These are phyloP conservation scores for Ogataea henricii DNA, from an alignment of 805 yeast species.

Conservation along the genomic window DNA sequence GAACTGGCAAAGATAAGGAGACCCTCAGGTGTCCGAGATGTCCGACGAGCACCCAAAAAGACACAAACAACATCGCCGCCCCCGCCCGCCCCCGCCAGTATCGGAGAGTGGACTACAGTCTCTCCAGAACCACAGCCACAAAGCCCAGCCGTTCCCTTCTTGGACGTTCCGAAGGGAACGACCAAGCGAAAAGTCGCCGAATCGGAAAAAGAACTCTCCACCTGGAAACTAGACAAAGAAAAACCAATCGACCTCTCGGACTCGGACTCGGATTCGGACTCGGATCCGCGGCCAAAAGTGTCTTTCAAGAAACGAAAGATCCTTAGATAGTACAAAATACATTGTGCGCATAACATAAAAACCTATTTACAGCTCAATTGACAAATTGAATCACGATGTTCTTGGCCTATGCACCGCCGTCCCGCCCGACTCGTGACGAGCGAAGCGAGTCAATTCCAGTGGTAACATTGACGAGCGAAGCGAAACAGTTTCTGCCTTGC, in stretches of 20 bases:
- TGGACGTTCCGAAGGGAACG: slow-evolving; percentile 3
- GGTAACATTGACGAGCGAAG: no score
- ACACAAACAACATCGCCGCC: not conserved
- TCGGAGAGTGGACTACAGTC: not conserved
- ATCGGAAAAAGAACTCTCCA: slow-evolving; percentile 24
- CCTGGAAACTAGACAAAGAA: slow-evolving; percentile 30
- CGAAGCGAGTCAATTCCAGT: no score
- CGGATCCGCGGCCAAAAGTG: slow-evolving; percentile 11
- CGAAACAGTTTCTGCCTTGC: no score
- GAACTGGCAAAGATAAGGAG: not conserved
- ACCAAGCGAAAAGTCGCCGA: slow-evolving; percentile 6
- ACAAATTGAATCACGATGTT: not conserved
- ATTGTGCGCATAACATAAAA: slow-evolving; percentile 4
- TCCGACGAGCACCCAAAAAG: not conserved
- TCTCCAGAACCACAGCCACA: not conserved
- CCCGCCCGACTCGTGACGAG: no score
- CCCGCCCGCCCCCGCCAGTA: not conserved
- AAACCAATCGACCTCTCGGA: slow-evolving; percentile 11
- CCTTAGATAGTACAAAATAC: slow-evolving; percentile 6
- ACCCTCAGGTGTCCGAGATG: not conserved
- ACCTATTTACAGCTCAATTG: slow-evolving; percentile 12
- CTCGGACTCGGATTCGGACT: slow-evolving; percentile 10
- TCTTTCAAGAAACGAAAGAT: slow-evolving; percentile 23
- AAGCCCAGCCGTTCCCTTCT: not conserved
- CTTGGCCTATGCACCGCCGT: slow-evolving; percentile 4